Evolutionary conservation across 2,329 filamentous ascomycete species (phyloP), one percentile per base, ranked within the genome.

Genomic region (Beauveria sp.): DNA sequence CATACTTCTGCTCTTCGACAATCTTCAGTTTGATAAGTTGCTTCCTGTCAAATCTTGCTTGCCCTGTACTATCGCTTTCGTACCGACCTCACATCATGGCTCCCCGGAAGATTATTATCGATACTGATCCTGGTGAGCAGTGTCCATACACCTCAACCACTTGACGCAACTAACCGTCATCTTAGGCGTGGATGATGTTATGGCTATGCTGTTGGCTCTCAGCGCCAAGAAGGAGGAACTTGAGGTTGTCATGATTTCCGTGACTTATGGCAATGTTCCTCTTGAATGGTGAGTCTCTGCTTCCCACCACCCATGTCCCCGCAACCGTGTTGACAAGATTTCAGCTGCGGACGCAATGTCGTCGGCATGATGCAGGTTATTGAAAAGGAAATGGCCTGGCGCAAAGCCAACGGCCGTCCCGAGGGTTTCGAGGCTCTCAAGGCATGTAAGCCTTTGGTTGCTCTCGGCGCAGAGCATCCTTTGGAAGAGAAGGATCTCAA

Each of bases 251-350:
- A 82, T 97, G 73, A 81, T 99, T 61, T 96, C 92, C 1, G 82
- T 97, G 63, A 96, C 92, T 1, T 97, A 94, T 73, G 94, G 94
- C 61, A 99, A 99, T 71, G 90, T 97, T 24, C 86, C 92, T 66
- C 85, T 96, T 18, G 82, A 92, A 64, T 92, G 86, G 89, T 91
- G 73, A 63, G 76, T 66, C 50, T 28, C 26, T 16, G 1, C 37
- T 26, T 43, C 4, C 5, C 10, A 22, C 20, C 22, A 24, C 24
- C 18, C 18, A 12, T 2, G 14, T 22, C 8, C 55, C 67, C 28
- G 67, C 34, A 28, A 7, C 26, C 30, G 0, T 20, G 22, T 22
- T 61, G 22, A 61, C 30, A 22, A 8, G 5, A 14, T 16, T 5
- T 8, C 44, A 92, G 89, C 73, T 97, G 92, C 69, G 80, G 97